Conservation (phyloP, 805 yeast species). For the Candida cerambycidarum region DNA sequence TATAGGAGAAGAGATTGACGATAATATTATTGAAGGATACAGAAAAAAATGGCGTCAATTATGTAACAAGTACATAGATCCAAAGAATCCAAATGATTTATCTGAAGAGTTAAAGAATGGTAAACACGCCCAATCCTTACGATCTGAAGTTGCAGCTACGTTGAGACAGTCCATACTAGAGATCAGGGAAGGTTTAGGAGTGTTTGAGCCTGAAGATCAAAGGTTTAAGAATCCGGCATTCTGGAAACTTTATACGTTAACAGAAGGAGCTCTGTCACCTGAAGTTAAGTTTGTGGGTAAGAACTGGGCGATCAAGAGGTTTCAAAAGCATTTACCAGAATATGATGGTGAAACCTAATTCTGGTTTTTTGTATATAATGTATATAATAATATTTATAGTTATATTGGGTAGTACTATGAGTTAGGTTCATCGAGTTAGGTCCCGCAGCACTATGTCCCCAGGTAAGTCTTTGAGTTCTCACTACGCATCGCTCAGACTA, state of each 20-base stretch:
- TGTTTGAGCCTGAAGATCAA: slow-evolving; percentile 62
- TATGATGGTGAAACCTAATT: slow-evolving; percentile 14
- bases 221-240: slow-evolving; percentile 66
- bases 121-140: slow-evolving; percentile 57
- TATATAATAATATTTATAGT: background rate
- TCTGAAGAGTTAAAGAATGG: slow-evolving; percentile 64
- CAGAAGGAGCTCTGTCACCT: slow-evolving; percentile 68
- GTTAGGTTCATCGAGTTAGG: too few relatives aligned
- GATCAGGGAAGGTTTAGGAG: slow-evolving; percentile 37
- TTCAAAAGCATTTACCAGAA: slow-evolving; percentile 52
- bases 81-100: slow-evolving; percentile 54
- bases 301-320: slow-evolving; percentile 79
- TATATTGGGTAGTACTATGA: too few relatives aligned
- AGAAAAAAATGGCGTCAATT: slow-evolving; percentile 70
- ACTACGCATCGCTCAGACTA: too few relatives aligned
- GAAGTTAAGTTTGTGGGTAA: slow-evolving; percentile 71
- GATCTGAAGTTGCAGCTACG: slow-evolving; percentile 69
- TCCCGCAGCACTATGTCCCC: too few relatives aligned
- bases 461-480: too few relatives aligned
- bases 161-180: slow-evolving; percentile 63
- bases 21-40: slow-evolving; percentile 54
- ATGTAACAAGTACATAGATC: slow-evolving; percentile 54
- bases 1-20: slow-evolving; percentile 72
- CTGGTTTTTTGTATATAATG: background rate
- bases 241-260: slow-evolving; percentile 68